A percentile compares a stretch with the other conserved stretches of the same genome.
Evolutionary conservation across 495 filamentous ascomycete genomes (phyloP).

Genomic region (Lepraria neglecta): DNA sequence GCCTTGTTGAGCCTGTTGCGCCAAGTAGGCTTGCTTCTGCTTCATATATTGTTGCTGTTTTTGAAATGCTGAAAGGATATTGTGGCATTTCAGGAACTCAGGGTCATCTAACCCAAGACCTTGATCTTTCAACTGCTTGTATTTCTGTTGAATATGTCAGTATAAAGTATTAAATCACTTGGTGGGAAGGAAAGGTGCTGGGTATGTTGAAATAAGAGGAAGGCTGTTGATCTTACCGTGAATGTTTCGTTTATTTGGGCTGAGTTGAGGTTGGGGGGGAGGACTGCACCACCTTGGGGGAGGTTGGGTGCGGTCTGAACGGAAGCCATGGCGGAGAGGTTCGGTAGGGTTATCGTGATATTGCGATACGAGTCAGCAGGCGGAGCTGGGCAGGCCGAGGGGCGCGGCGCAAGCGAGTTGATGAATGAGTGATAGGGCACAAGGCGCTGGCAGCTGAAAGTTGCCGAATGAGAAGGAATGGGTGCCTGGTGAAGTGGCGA

Average conservation of each 20-base stretch:
- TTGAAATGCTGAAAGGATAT: conserved; percentile 59
- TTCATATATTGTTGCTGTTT: conserved; percentile 51
- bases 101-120: conserved; percentile 70
- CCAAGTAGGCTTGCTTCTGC: conserved; percentile 33
- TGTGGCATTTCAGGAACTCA: conserved; percentile 67
- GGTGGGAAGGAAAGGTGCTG: background rate
- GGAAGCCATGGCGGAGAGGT: conserved; percentile 56
- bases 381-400: conserved; percentile 13
- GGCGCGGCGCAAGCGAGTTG: conserved; percentile 22
- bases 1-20: conserved; percentile 42
- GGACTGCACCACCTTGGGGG: conserved; percentile 51
- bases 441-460: conserved; percentile 14
- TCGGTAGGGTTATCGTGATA: conserved; percentile 9
- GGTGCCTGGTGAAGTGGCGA: conserved; percentile 1
- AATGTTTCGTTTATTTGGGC: conserved; percentile 58
- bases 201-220: conserved; percentile 6
- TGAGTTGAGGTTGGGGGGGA: conserved; percentile 52
- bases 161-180: background rate
- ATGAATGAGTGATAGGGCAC: conserved; percentile 19
- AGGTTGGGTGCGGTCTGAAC: conserved; percentile 62
- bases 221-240: conserved; percentile 42
- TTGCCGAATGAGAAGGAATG: conserved; percentile 8
- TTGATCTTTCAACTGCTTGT: conserved; percentile 69
- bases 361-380: conserved; percentile 17
- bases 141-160: conserved; percentile 51